Conservation (phyloP, 2,329 filamentous ascomycete species). For the Sclerotinia sclerotiorum region DNA sequence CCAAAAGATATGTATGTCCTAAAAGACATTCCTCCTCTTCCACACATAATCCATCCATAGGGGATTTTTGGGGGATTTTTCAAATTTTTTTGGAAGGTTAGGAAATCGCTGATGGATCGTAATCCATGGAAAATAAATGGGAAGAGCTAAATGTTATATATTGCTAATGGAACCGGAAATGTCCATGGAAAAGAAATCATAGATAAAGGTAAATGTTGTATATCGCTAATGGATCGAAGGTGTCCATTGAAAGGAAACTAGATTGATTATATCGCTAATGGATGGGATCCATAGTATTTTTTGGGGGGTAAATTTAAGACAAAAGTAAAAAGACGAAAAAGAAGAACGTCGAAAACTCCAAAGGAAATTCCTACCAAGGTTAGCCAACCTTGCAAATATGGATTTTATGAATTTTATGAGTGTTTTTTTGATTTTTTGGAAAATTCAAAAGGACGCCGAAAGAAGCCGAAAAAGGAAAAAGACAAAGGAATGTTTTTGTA, state of each 20-base stretch:
- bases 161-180: conserved; percentile 8
- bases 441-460: background rate
- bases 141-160: background rate
- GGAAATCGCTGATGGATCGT: background rate
- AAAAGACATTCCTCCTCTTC: background rate
- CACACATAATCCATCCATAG: background rate
- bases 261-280: background rate
- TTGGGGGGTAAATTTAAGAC: too few relatives aligned
- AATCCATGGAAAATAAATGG: background rate
- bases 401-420: background rate
- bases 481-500: background rate
- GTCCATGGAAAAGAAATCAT: background rate
- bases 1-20: background rate
- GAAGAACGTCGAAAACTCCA: background rate
- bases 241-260: background rate
- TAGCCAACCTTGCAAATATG: too few relatives aligned
- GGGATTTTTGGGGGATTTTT: background rate
- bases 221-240: conserved; percentile 4
- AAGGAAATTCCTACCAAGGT: background rate
- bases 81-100: background rate
- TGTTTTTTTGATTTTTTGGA: background rate
- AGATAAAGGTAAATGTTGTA: background rate
- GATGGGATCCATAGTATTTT: background rate
- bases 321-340: background rate
- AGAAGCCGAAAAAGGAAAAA: background rate